Base-by-base conservation (phyloP, 345 rosid genomes). In the Pelargonium nanum region DNA sequence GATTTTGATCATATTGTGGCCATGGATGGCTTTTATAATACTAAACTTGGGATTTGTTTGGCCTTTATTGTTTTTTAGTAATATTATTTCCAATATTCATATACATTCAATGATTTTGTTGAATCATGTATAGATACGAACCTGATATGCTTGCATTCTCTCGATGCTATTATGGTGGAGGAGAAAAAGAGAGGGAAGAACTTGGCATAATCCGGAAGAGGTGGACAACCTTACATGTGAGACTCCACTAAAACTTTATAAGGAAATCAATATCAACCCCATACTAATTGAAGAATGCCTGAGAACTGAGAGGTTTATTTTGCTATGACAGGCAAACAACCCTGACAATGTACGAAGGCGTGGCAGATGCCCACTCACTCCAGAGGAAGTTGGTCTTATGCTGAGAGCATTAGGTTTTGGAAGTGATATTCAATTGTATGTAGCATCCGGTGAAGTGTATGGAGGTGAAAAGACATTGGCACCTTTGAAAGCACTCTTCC, bases 131-230 rank as follows among this genome's bases (percentile, higher is more conserved):
- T 66, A 91, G 96, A 80, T 92, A 89, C 53, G 98, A 92, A 68
- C 81, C 91, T 67, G 98, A 92, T 72, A 92, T 92, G 96, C 85
- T 92, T 53, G 98, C 98, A 28, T 92, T 92, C 83, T 89, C 97
- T 57, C 93, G 96, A 66, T 89, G 98, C 68, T 76, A 92, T 73
- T 92, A 83, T 22, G 95, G 97, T 4, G 97, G 98, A 30, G 94
- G 98, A 64, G 84, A 85, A 26, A 80, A 80, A 71, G 98, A 89
- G 79, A 82, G 71, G 67, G 67, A 58, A 6, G 89, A 87, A 65
- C 88, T 92, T 26, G 91, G 93, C 58, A 74, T 78, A 52, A 80
- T 92, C 58, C 78, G 95, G 74, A 85, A 77, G 72, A 84, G 98
- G 69, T 92, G 96, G 96, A 85, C 82, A 81, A 79, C 70, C 32